A percentile compares a stretch with the other conserved stretches of the same genome.
These are phyloP conservation scores for Hyphopichia fennica DNA, from an alignment of 1,139 yeast species.

Conservation along the genomic window DNA sequence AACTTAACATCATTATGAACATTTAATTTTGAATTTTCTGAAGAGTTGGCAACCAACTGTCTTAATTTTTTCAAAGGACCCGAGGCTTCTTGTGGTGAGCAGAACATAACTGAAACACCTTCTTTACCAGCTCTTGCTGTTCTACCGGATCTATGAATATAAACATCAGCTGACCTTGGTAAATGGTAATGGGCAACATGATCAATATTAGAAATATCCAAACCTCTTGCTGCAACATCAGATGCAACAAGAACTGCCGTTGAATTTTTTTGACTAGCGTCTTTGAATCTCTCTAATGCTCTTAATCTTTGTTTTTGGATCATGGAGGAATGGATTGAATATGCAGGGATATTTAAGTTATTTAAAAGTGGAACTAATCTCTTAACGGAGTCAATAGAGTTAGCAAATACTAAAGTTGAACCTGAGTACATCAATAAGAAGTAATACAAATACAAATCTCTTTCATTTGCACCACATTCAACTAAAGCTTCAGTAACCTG, in stretches of 20 bases:
- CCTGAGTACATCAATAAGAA: constrained; percentile 87
- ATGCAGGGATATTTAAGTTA: constrained; percentile 68
- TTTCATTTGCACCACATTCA: constrained; percentile 87
- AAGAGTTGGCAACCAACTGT: constrained; percentile 51
- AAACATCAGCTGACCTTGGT: constrained; percentile 92
- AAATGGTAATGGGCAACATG: constrained; percentile 96
- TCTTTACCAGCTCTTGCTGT: constrained; percentile 95
- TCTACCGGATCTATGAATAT: constrained; percentile 96
- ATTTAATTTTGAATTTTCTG: constrained; percentile 22
- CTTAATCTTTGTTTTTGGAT: constrained; percentile 89
- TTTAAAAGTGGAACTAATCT: constrained; percentile 75
- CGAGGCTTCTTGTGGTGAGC: constrained; percentile 91
- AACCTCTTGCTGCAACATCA: constrained; percentile 98
- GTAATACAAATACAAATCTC: constrained; percentile 88
- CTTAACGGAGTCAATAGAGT: constrained; percentile 91
- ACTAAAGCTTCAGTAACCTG: constrained; percentile 82
- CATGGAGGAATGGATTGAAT: constrained; percentile 92
- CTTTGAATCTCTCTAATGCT: constrained; percentile 72
- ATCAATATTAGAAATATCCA: constrained; percentile 87
- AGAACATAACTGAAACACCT: constrained; percentile 90
- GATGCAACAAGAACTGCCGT: constrained; percentile 85
- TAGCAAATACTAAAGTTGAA: constrained; percentile 86
- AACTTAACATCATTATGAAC: constrained; percentile 61
- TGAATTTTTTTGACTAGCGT: constrained; percentile 46
- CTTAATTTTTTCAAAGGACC: constrained; percentile 83